Percentiles rank a stretch among this genome's conserved stretches.
phyloP scores from a whole-genome alignment of 1,139 yeast species.

The Candida neerlandica region DNA sequence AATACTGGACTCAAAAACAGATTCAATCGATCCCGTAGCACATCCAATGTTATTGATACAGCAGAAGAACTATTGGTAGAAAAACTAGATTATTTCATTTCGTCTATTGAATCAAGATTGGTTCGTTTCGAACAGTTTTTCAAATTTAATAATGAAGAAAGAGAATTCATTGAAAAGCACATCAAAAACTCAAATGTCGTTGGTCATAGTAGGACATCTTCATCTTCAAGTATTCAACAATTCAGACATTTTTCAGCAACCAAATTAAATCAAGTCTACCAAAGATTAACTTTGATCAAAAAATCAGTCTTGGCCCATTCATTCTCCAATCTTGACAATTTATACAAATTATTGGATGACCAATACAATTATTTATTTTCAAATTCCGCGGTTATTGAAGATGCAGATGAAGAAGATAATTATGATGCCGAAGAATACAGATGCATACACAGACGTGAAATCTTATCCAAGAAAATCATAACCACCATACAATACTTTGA shows the following conservation, averaged over 20 bases:
- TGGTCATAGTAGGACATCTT: conserved; percentile 22
- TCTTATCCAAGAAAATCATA: conserved; percentile 46
- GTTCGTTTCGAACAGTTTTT: conserved; percentile 56
- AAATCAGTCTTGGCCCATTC: conserved; percentile 46
- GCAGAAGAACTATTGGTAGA: conserved; percentile 54
- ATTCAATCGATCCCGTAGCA: not conserved
- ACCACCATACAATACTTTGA: conserved; percentile 59
- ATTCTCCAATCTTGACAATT: conserved; percentile 46
- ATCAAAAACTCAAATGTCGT: not conserved
- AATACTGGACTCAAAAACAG: not conserved
- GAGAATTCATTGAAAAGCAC: conserved; percentile 3
- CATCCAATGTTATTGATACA: conserved; percentile 3
- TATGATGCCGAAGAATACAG: conserved; percentile 9
- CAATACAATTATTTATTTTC: conserved; percentile 51
- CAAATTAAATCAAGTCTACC: conserved; percentile 44
- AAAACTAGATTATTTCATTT: conserved; percentile 52
- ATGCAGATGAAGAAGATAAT: conserved; percentile 19
- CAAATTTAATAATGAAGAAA: conserved; percentile 22
- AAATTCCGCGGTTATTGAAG: conserved; percentile 16
- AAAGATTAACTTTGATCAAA: conserved; percentile 44
- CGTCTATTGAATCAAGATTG: conserved; percentile 55
- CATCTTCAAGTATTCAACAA: conserved; percentile 32
- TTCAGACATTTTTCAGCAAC: conserved; percentile 35
- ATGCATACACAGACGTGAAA: conserved; percentile 29
- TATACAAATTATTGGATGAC: conserved; percentile 55